Base-by-base conservation (phyloP, 1,284 basidiomycete genomes). In the Melampsora larici-populina region DNA sequence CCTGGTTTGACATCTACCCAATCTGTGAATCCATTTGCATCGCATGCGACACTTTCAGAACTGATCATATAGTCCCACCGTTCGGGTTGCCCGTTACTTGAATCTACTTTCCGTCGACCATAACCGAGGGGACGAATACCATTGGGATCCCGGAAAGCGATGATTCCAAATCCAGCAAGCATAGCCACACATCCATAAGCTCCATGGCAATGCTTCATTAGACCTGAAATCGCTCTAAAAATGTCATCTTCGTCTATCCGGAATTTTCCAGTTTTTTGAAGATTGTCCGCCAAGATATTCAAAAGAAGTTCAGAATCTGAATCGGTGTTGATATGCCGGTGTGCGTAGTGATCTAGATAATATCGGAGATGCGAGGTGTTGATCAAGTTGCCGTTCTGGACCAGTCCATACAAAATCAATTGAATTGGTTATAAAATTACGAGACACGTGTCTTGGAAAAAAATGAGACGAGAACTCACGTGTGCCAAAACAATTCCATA, bases 161-260 rank as follows among this genome's bases (percentile, higher is more conserved):
- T 95, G 81, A 99, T 91, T 7, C 97, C 97, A 84, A 99, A 99
- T 58, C 97, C 97, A 62, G 97, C 97, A 51, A 99, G 89, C 96
- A 99, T 97, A 33, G 92, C 94, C 26, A 95, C 91, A 83, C 96
- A 98, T 0, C 95, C 95, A 85, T 98, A 99, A 3, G 93, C 96
- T 78, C 97, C 97, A 82, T 89, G 91, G 83, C 90, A 91, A 81
- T 94, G 90, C 79, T 88, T 86, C 92, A 97, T 98, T 84, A 98
- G 88, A 40, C 90, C 91, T 33, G 91, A 88, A 79, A 98, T 90
- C 60, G 97, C 97, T 26, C 90, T 92, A 86, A 99, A 99, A 82
- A 99, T 97, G 86, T 99, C 97, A 83, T 99, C 97, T 84, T 98
- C 95, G 84, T 99, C 98, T 87, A 99, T 99, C 81, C 95, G 93